phyloP scores from a whole-genome alignment of 306 rosid genomes.

The Citrullus amarus region DNA sequence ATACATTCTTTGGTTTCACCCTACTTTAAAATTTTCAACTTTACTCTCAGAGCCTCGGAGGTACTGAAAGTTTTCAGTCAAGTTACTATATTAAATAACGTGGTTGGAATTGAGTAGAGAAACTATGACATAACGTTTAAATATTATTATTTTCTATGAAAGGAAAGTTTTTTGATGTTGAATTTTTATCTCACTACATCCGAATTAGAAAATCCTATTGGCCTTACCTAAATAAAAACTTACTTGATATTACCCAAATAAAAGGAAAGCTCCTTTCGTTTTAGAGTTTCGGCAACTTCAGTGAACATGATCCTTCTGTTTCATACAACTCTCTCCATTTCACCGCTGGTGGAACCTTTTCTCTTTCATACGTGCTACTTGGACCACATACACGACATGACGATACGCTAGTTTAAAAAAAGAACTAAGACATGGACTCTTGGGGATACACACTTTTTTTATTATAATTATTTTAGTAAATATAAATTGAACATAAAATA shows the following conservation, averaged over 20 bases:
- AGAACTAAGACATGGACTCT: too few species aligned
- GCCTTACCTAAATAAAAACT: not conserved
- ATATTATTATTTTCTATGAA: not conserved
- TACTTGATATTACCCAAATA: not conserved
- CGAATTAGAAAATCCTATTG: not conserved
- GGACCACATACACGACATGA: too few species aligned
- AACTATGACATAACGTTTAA: not conserved
- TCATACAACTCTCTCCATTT: not conserved
- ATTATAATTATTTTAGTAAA: too few species aligned
- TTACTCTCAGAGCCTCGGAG: not conserved
- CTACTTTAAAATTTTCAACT: not conserved
- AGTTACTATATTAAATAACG: not conserved
- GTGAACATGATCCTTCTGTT: not conserved
- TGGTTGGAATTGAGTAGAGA: not conserved
- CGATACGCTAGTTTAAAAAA: too few species aligned
- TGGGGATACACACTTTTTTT: too few species aligned
- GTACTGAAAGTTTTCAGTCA: not conserved
- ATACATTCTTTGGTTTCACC: not conserved
- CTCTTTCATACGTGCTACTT: not conserved
- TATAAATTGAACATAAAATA: too few species aligned
- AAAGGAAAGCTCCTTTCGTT: not conserved
- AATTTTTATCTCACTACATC: not conserved
- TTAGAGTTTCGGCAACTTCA: not conserved
- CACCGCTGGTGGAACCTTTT: not conserved
- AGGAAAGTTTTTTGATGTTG: not conserved